Conservation (phyloP, 2,329 filamentous ascomycete species). For the Pseudopyricularia javanii region DNA sequence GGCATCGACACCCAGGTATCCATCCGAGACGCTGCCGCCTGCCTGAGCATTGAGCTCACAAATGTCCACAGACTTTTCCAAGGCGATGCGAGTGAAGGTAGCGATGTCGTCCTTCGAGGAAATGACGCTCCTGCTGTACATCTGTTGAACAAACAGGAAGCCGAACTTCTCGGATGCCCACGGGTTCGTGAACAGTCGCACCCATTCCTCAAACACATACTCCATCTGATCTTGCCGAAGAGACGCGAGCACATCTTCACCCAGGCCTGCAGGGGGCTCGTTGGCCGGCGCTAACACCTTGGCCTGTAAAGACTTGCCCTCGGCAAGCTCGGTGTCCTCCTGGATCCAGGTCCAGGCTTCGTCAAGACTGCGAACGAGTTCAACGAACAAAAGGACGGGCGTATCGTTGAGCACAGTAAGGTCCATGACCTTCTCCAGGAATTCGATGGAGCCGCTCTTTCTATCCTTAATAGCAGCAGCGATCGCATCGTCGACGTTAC, state of each 20-base stretch:
- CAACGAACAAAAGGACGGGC: slow-evolving; percentile 67
- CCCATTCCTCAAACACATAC: slow-evolving; percentile 95
- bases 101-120: slow-evolving; percentile 64
- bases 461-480: slow-evolving; percentile 60
- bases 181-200: slow-evolving; percentile 67
- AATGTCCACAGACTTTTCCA: slow-evolving; percentile 66
- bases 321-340: slow-evolving; percentile 53
- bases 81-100: slow-evolving; percentile 65
- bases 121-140: slow-evolving; percentile 64
- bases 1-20: slow-evolving; percentile 58
- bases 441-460: slow-evolving; percentile 61
- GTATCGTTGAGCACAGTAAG: slow-evolving; percentile 67
- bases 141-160: slow-evolving; percentile 69
- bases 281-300: slow-evolving; percentile 35
- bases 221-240: slow-evolving; percentile 73
- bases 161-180: slow-evolving; percentile 61
- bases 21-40: slow-evolving; percentile 44
- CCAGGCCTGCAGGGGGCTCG: slow-evolving; percentile 28
- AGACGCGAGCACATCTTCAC: slow-evolving; percentile 40
- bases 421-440: slow-evolving; percentile 70
- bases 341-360: slow-evolving; percentile 70
- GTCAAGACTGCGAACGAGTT: slow-evolving; percentile 75
- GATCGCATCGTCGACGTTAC: slow-evolving; percentile 57
- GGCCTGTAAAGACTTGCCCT: slow-evolving; percentile 60
- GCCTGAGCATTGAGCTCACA: slow-evolving; percentile 62